Percentiles rank a stretch among this genome's conserved stretches.
These are phyloP conservation scores for Pisolithus microcarpus DNA, from an alignment of 768 basidiomycete genomes.

Conservation along the genomic window DNA sequence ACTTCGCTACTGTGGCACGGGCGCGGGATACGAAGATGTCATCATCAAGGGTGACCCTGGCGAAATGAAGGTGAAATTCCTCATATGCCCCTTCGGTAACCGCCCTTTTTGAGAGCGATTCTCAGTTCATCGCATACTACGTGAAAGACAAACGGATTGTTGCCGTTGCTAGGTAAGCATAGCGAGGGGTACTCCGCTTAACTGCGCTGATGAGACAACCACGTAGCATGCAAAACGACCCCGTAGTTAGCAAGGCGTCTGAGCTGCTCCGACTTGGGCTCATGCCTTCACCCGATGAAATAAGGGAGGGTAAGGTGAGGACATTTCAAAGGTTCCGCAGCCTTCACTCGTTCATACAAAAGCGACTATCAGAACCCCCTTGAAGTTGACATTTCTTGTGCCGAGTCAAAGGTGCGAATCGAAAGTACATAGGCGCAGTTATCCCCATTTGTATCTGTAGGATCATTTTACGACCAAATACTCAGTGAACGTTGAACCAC, in stretches of 20 bases:
- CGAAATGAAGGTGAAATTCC: conserved; percentile 61
- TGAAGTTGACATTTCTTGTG: conserved; percentile 23
- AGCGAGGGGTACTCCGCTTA: background rate
- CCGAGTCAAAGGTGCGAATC: background rate
- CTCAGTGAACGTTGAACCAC: too few species aligned
- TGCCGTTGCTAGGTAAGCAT: conserved; percentile 55
- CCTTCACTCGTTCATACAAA: background rate
- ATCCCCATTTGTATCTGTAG: too few species aligned
- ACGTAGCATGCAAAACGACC: conserved; percentile 72
- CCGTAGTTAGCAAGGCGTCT: conserved; percentile 68
- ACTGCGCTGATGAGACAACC: background rate
- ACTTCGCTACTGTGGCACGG: conserved; percentile 76
- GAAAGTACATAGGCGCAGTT: background rate
- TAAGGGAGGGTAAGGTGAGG: conserved; percentile 66
- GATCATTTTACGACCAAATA: too few species aligned
- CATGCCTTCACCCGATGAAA: conserved; percentile 73
- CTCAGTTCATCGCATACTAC: conserved; percentile 77
- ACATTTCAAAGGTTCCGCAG: background rate
- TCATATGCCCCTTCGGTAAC: background rate
- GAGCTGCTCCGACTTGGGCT: conserved; percentile 71
- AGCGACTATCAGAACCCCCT: conserved; percentile 18
- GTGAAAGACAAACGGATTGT: conserved; percentile 54
- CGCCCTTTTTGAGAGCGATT: background rate
- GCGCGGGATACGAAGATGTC: conserved; percentile 65
- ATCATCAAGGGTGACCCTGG: conserved; percentile 67